Evolutionary conservation across 352 stramenopile genomes (phyloP).

Genomic region (Pythium phragmiticola): DNA sequence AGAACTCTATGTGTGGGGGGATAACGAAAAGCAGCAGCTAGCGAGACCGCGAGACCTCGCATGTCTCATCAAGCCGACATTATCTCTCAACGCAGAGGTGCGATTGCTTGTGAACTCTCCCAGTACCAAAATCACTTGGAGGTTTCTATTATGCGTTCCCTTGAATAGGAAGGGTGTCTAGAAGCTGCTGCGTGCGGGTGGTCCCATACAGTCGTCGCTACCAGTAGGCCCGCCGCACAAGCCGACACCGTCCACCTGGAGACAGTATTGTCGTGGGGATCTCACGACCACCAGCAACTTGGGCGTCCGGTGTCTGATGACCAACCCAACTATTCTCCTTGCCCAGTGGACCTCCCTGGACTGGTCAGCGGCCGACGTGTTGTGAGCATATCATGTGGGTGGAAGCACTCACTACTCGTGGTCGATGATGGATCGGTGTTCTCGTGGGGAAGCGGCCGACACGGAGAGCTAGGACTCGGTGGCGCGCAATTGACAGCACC

Average conservation of each 20-base stretch:
- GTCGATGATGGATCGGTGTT: conserved; percentile 48
- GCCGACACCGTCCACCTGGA: conserved; percentile 3
- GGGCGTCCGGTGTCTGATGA: conserved; percentile 25
- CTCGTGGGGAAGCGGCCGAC: conserved; percentile 67
- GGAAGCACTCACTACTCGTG: conserved; percentile 77
- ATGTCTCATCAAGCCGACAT: conserved; percentile 3
- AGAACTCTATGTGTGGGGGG: conserved; percentile 67
- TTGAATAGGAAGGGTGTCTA: neutral
- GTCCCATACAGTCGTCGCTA: conserved; percentile 57
- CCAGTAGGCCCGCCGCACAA: neutral
- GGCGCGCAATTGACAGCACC: conserved; percentile 20
- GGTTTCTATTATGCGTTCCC: neutral
- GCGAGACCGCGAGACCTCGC: neutral
- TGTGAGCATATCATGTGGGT: conserved; percentile 68
- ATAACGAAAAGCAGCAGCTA: conserved; percentile 58
- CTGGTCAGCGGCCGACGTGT: conserved; percentile 35
- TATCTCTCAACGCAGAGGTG: neutral
- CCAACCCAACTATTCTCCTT: neutral
- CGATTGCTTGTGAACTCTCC: neutral
- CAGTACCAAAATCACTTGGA: neutral
- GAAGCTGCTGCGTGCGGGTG: conserved; percentile 64
- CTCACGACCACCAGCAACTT: conserved; percentile 48
- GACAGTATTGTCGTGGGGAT: conserved; percentile 49
- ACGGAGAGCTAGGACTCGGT: conserved; percentile 74
- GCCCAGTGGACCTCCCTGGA: neutral